These are phyloP conservation scores for Metschnikowia cubensis DNA, from an alignment of 805 yeast species.

Conservation along the genomic window DNA sequence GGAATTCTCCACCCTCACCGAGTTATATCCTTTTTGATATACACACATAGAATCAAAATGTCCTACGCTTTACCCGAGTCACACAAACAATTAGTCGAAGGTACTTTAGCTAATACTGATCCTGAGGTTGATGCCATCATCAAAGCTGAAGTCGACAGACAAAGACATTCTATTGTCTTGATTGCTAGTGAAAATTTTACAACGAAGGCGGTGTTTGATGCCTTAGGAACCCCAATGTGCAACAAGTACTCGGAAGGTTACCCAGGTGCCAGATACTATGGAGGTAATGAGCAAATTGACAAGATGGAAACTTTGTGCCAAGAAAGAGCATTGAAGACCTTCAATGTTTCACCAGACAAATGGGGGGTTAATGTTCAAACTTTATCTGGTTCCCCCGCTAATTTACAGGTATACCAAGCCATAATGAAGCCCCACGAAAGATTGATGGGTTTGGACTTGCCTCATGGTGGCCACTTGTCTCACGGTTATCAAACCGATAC, in stretches of 20 bases:
- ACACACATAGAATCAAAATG: constrained; percentile 20
- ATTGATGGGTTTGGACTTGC: constrained; percentile 95
- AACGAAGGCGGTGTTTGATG: constrained; percentile 91
- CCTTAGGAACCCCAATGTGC: constrained; percentile 95
- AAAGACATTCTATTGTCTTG: constrained; percentile 86
- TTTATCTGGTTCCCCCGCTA: constrained; percentile 96
- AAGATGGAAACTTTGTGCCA: constrained; percentile 90
- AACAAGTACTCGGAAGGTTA: constrained; percentile 99
- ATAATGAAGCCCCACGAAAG: constrained; percentile 93
- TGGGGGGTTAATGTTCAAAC: constrained; percentile 99
- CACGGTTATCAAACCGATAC: constrained; percentile 97
- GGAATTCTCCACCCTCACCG: not conserved
- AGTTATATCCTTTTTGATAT: not conserved
- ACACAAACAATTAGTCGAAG: constrained; percentile 53
- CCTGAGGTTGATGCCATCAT: constrained; percentile 75
- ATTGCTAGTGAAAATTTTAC: constrained; percentile 98
- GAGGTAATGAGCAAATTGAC: constrained; percentile 97
- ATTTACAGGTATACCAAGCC: constrained; percentile 94
- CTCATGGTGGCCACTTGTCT: constrained; percentile 98
- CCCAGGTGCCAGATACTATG: constrained; percentile 98
- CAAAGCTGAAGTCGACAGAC: constrained; percentile 82
- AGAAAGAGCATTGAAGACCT: constrained; percentile 89
- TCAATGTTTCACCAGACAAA: constrained; percentile 67
- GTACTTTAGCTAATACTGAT: constrained; percentile 63
- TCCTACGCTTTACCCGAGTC: constrained; percentile 46